These are phyloP conservation scores for Lolium rigidum DNA, from an alignment of 176 grass and related monocot genomes.

Conservation along the genomic window DNA sequence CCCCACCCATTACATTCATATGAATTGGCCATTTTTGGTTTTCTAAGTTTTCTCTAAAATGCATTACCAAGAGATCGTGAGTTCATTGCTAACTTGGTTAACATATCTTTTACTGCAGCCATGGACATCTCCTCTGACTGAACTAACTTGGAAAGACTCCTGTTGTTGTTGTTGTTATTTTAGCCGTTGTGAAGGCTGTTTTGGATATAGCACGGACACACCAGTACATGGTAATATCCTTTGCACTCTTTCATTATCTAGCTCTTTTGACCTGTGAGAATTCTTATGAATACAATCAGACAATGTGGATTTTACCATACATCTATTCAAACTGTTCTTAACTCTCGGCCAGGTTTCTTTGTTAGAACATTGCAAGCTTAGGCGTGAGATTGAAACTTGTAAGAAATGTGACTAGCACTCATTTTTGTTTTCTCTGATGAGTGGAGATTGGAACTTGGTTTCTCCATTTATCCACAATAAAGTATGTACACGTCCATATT, in stretches of 20 bases:
- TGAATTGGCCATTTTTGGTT: not conserved
- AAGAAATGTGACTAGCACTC: not conserved
- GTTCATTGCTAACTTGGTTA: not conserved
- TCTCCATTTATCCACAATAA: not conserved
- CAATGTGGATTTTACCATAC: no score
- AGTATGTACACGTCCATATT: not conserved
- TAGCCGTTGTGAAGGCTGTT: slow-evolving; percentile 80
- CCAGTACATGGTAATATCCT: slow-evolving; percentile 58
- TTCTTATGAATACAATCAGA: not conserved
- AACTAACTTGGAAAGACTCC: slow-evolving; percentile 87
- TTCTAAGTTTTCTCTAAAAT: not conserved
- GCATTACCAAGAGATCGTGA: not conserved
- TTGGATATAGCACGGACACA: slow-evolving; percentile 85
- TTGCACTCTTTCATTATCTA: not conserved
- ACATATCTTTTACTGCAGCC: slow-evolving; percentile 53
- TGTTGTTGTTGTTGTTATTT: slow-evolving; percentile 60
- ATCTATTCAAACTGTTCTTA: not conserved
- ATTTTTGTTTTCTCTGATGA: not conserved
- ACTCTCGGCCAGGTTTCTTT: not conserved
- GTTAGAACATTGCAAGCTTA: not conserved
- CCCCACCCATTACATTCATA: not conserved
- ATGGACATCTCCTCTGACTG: slow-evolving; percentile 83
- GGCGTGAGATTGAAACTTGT: not conserved
- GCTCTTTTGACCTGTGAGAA: slow-evolving; percentile 7
- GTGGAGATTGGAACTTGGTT: not conserved